Evolutionary conservation across 1,284 basidiomycete genomes (phyloP).

Genomic region (Marasmius tenuissimus): DNA sequence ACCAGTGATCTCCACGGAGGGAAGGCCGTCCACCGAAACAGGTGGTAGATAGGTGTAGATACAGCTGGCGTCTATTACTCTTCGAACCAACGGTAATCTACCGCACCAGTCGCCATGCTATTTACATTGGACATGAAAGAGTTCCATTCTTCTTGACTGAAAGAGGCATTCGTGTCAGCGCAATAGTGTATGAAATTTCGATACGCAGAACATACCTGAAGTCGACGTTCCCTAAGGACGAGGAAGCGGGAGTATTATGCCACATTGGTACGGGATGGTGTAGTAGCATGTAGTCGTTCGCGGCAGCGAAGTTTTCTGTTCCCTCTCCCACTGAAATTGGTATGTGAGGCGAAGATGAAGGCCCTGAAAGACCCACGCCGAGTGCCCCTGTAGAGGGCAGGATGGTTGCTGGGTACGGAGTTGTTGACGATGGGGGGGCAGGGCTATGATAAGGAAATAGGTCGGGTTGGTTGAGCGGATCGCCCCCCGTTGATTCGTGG

Average conservation of each 20-base stretch:
- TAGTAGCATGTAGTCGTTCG: neutral
- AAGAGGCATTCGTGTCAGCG: too few relatives aligned
- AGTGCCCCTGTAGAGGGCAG: too few relatives aligned
- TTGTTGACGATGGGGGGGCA: too few relatives aligned
- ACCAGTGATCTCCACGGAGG: too few relatives aligned
- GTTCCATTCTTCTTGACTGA: conserved; percentile 10
- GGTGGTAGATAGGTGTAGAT: too few relatives aligned
- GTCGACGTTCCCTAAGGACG: neutral
- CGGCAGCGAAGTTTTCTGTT: neutral
- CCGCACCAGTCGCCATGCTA: neutral
- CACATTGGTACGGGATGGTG: neutral
- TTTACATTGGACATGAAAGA: conserved; percentile 5
- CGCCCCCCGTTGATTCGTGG: neutral
- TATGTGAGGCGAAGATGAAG: too few relatives aligned
- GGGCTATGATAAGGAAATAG: neutral
- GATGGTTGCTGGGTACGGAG: too few relatives aligned
- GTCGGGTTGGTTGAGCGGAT: neutral
- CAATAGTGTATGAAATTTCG: neutral
- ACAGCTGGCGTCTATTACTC: neutral
- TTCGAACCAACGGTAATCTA: conserved; percentile 14
- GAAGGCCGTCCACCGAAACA: too few relatives aligned
- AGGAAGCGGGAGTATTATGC: neutral
- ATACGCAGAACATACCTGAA: neutral
- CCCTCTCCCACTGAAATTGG: too few relatives aligned
- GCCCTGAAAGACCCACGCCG: too few relatives aligned